Base-by-base conservation (phyloP, 1,139 yeast genomes). In the Kodamaea fungicola region DNA sequence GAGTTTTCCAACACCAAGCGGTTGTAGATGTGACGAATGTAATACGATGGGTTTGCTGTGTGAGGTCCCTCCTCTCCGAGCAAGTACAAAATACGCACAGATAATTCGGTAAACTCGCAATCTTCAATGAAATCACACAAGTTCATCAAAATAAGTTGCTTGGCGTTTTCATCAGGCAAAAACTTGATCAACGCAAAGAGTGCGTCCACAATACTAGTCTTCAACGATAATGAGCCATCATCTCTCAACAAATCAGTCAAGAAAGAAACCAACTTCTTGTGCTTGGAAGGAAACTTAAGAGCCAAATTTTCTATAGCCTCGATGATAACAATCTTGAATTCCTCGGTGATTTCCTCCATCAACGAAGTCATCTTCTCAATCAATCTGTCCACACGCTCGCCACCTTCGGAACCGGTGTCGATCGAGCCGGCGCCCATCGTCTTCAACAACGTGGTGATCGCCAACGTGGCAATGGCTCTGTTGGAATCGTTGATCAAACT, bases 91-190 rank as follows among this genome's bases (percentile, higher is more conserved):
- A 92, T 83, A 59, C 97, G 81, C 24, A 90, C 96, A 26, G 95
- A 79, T 44, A 92, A 78, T 62, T 89, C 97, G 28, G 96, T 86
- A 66, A 76, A 92, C 65, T 92, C 99, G 67, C 97, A 92, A 68
- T 92, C 99, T 65, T 94, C 99, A 51, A 92, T 94, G 56, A 89
- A 89, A 62, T 92, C 99, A 72, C 97, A 89, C 51, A 94, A 74
- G 57, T 84, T 85, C 67, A 86, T 88, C 54, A 92, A 72, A 24
- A 96, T 95, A 41, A 77, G 64, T 52, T 87, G 95, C 53, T 87
- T 80, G n/a, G 94, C 87, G 42, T 51, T 50, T 40, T 78, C 83
- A 41, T 69, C 73, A 22, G 96, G 95, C 44, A 89, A 82, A 55
- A 84, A 88, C 48, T 83, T 83, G 52, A 92, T 87, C 64, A 92